Base-by-base conservation (phyloP, 1,284 basidiomycete species). In the Leccinum solheimii region DNA sequence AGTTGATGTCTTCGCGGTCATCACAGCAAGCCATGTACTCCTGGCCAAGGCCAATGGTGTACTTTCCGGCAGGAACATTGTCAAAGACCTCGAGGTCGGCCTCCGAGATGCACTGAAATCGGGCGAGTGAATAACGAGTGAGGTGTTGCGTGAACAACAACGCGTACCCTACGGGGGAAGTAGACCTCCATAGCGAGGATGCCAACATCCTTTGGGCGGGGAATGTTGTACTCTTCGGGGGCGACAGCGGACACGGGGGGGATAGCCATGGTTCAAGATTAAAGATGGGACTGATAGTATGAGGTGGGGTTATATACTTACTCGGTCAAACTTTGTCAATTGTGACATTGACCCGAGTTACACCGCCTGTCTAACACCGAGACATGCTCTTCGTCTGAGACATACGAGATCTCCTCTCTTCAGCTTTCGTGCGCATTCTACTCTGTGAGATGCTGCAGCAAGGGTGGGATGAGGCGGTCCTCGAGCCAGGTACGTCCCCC, bases 1-100 rank as follows among this genome's bases (percentile, higher is more conserved):
- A 97, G 86, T 98, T 97, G 83, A 99, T 97, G 81, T 99, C 97
- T 79, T 98, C 97, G 65, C 91, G 87, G 84, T 97, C 95, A 75
- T 97, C 95, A 66, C 92, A 94, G 85, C 92, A 97, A 40, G 95
- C 94, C 97, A 99, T 99, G 83, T 87, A 96, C 79, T 98, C 90
- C 78, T 98, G 95, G 62, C 97, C 97, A 54, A 99, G 90, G 73
- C 97, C 97, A 75, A 99, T 98, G 70, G 97, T 99, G 84, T 99
- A 99, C 81, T 99, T 98, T 68, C 97, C 97, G 77, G 94, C 89
- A 66, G 94, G 80, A 49, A 97, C 97, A 71, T 94, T 94, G 74
- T 99, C 97, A 79, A 94, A 99, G 66, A 87, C 91, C 78, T 99
- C 97, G 60, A 98, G 88, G 69, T 92, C 95, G 59, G 90, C 88